A percentile compares a stretch with the other conserved stretches of the same genome.
phyloP scores from a whole-genome alignment of 2,329 filamentous ascomycete genomes.

The Sarocladium kiliense region DNA sequence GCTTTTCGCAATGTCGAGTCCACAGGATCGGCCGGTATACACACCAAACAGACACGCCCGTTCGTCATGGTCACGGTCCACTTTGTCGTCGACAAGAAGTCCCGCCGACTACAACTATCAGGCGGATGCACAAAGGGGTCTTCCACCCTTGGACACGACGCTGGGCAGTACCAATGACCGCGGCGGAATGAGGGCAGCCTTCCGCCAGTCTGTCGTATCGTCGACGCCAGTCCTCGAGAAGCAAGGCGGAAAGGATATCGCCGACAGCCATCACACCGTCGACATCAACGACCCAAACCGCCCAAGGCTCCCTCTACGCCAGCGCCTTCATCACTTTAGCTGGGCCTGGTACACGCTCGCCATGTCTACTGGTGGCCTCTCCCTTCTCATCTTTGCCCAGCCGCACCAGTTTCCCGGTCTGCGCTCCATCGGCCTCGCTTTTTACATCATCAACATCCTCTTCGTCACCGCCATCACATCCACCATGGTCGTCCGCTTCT shows the following conservation, averaged over 20 bases:
- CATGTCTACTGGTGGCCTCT: conserved; percentile 70
- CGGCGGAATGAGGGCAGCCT: neutral
- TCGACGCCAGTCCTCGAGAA: conserved; percentile 5
- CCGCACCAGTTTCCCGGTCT: conserved; percentile 63
- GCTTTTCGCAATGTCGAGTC: conserved; percentile 3
- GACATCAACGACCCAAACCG: conserved; percentile 5
- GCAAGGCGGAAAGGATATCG: neutral
- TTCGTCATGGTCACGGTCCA: conserved; percentile 5
- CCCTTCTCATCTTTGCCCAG: conserved; percentile 56
- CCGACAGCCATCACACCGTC: neutral
- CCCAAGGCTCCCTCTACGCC: conserved; percentile 9
- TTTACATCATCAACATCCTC: conserved; percentile 64
- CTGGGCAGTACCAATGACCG: neutral
- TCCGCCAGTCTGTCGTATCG: neutral
- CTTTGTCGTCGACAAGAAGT: neutral
- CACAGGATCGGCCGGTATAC: neutral
- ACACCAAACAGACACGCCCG: neutral
- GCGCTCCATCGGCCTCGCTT: conserved; percentile 55
- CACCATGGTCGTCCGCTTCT: conserved; percentile 55
- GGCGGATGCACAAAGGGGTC: neutral
- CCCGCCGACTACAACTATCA: conserved; percentile 3
- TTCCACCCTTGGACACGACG: conserved; percentile 4
- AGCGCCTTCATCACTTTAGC: conserved; percentile 54
- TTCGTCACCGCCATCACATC: conserved; percentile 50
- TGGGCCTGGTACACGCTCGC: conserved; percentile 72